Conservation (phyloP, 768 basidiomycete genomes). For the Pholiota molesta region DNA sequence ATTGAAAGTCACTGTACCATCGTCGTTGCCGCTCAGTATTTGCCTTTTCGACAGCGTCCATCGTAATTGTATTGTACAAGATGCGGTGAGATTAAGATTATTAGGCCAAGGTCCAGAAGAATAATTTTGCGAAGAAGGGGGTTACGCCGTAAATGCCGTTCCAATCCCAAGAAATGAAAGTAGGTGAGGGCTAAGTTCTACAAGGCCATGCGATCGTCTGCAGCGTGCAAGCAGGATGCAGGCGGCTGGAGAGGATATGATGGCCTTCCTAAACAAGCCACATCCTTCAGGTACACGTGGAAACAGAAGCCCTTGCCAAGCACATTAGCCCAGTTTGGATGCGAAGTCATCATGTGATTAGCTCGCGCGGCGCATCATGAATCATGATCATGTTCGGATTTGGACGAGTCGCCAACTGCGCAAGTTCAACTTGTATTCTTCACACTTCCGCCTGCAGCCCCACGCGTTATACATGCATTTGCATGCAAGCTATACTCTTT, state of each 20-base stretch:
- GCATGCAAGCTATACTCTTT: background rate
- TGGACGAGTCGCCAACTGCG: background rate
- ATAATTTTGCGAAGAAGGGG: background rate
- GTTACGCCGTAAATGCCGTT: background rate
- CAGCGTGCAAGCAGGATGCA: constrained; percentile 13
- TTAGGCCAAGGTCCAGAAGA: background rate
- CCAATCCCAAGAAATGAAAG: background rate
- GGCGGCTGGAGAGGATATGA: background rate
- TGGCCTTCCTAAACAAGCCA: constrained; percentile 4
- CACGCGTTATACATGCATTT: constrained; percentile 5
- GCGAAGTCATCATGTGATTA: constrained; percentile 1
- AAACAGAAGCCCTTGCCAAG: constrained; percentile 14
- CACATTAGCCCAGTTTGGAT: constrained; percentile 4
- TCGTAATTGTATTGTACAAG: constrained; percentile 25
- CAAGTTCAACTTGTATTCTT: constrained; percentile 10
- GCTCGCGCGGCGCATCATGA: constrained; percentile 2
- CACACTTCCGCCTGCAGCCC: background rate
- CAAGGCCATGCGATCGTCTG: constrained; percentile 14
- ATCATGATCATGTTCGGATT: background rate
- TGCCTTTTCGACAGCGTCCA: constrained; percentile 85
- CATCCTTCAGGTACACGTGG: constrained; percentile 10
- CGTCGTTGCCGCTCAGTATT: constrained; percentile 65
- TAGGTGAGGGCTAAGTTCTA: constrained; percentile 1
- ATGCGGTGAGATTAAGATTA: background rate
- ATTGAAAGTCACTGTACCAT: constrained; percentile 18